Conservation (phyloP, 768 basidiomycete genomes). For the Lactarius tabidus region DNA sequence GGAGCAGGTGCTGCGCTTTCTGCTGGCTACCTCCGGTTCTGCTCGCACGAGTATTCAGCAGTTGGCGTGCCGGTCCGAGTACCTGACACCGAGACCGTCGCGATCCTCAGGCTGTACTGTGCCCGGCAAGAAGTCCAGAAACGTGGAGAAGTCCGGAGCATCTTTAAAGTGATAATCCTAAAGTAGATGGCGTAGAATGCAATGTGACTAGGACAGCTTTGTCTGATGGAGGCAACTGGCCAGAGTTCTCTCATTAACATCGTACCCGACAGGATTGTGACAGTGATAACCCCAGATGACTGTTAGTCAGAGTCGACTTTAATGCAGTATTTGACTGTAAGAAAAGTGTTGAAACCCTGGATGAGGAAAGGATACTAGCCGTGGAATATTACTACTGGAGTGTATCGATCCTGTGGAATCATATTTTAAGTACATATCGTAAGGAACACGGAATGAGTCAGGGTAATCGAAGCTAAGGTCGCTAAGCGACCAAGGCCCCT, state of each 20-base stretch:
- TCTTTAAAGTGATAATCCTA: slow-evolving; percentile 52
- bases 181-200: slow-evolving; percentile 14
- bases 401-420: slow-evolving; percentile 79
- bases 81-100: slow-evolving; percentile 17
- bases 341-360: slow-evolving; percentile 97
- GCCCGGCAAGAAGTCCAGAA: slow-evolving; percentile 69
- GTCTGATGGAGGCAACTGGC: slow-evolving; percentile 1
- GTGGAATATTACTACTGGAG: slow-evolving; percentile 93
- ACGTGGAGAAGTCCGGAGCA: slow-evolving; percentile 69
- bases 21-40: slow-evolving; percentile 33
- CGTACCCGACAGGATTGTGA: slow-evolving; percentile 70
- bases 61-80: slow-evolving; percentile 24
- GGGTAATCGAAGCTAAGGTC: background rate
- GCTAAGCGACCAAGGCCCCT: background rate
- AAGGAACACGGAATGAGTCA: too few species aligned
- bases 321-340: slow-evolving; percentile 92
- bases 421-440: too few species aligned
- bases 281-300: slow-evolving; percentile 65
- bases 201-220: slow-evolving; percentile 11
- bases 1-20: slow-evolving; percentile 21
- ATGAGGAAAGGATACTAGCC: slow-evolving; percentile 89
- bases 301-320: slow-evolving; percentile 67
- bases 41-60: slow-evolving; percentile 41
- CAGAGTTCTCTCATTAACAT: slow-evolving; percentile 31
- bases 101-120: slow-evolving; percentile 1